Conservation (phyloP, 805 yeast species). For the Candida nitratophila region DNA sequence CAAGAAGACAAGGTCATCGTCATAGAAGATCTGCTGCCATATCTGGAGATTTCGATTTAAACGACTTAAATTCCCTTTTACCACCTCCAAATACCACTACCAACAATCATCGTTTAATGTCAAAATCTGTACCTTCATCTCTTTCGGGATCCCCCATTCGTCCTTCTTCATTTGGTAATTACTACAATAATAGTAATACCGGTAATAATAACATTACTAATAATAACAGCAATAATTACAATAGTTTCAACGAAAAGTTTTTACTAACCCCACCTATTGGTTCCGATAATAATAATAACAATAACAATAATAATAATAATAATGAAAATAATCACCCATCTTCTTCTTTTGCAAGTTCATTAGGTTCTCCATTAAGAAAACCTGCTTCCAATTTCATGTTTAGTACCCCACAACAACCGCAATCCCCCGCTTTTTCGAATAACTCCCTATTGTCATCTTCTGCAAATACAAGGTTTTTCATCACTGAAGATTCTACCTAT, state of each 20-base stretch:
- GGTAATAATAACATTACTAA: background rate
- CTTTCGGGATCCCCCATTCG: conserved; percentile 16
- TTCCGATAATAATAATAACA: background rate
- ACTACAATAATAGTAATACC: background rate
- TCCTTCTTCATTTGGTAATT: conserved; percentile 1
- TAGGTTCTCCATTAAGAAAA: background rate
- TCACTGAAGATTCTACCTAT: conserved; percentile 25
- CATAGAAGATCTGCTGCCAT: conserved; percentile 86
- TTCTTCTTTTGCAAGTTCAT: background rate
- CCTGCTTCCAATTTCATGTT: background rate
- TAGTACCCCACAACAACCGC: background rate
- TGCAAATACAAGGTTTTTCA: conserved; percentile 16
- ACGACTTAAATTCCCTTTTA: conserved; percentile 16
- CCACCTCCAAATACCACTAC: conserved; percentile 9
- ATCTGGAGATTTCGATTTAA: conserved; percentile 71
- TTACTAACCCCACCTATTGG: background rate
- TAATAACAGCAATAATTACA: conserved; percentile 1
- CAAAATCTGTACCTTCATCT: conserved; percentile 19
- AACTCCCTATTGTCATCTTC: too few species aligned
- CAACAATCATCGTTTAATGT: background rate
- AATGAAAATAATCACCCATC: too few species aligned
- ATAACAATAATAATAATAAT: background rate
- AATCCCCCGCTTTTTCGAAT: conserved; percentile 4
- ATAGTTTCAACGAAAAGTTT: background rate
- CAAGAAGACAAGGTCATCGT: conserved; percentile 50